phyloP scores from a whole-genome alignment of 345 rosid genomes.

The Cardamine resedifolia region DNA sequence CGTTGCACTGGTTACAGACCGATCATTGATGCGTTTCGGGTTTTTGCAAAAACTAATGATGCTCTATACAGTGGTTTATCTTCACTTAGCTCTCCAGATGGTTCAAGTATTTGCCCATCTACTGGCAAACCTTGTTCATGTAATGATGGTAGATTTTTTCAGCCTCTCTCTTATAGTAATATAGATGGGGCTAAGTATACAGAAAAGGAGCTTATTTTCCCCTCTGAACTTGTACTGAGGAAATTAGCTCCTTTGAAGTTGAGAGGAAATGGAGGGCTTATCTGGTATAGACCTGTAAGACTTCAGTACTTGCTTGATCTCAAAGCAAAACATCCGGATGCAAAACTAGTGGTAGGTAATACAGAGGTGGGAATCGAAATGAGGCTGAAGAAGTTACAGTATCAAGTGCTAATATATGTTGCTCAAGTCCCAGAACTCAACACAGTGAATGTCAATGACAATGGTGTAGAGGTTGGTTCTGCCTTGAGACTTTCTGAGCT shows the following conservation, averaged over 20 bases:
- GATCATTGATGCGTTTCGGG: constrained; percentile 86
- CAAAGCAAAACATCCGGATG: constrained; percentile 60
- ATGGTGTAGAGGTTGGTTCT: constrained; percentile 80
- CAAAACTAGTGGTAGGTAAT: constrained; percentile 81
- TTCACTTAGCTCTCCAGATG: constrained; percentile 47
- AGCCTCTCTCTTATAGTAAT: constrained; percentile 60
- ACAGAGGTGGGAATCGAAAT: constrained; percentile 86
- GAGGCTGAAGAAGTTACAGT: constrained; percentile 76
- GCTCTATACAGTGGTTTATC: constrained; percentile 52
- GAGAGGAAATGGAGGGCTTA: constrained; percentile 69
- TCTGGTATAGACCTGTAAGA: constrained; percentile 56
- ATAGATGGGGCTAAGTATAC: constrained; percentile 70
- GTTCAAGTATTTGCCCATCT: constrained; percentile 77
- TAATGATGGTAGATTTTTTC: constrained; percentile 37
- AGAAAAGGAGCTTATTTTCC: constrained; percentile 83
- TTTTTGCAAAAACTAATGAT: constrained; percentile 79
- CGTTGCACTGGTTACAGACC: constrained; percentile 98
- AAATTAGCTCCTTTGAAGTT: constrained; percentile 56
- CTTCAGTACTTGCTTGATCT: constrained; percentile 62
- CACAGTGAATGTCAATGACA: constrained; percentile 57
- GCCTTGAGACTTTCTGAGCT: constrained; percentile 75
- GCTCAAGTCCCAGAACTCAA: constrained; percentile 66
- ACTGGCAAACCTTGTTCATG: too few relatives aligned
- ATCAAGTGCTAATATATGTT: constrained; percentile 62
- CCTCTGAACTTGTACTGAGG: constrained; percentile 76